Base-by-base conservation (phyloP, 2,329 filamentous ascomycete species). In the Penicillium sp. region DNA sequence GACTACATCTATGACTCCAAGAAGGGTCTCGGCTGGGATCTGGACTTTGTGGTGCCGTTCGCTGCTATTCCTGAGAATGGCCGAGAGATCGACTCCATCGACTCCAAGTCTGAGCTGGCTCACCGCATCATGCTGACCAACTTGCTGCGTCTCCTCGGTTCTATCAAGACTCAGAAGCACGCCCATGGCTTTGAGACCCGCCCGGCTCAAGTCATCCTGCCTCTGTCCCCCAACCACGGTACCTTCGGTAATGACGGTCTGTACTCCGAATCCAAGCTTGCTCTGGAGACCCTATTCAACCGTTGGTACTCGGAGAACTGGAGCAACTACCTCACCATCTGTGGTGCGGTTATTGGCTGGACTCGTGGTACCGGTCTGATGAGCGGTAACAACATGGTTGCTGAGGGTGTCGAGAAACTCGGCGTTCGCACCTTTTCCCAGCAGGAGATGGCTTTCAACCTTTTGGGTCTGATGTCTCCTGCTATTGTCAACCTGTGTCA, bases 41-140 rank as follows among this genome's bases (percentile, higher is more conserved):
- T 99, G 37, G 95, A 99, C 78, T 96, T 88, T 74, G 89, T 99
- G 61, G 86, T 99, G 63, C 95, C 95, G 13, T 99, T 99, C 74
- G 95, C 95, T 61, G 95, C 95, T 69, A 99, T 99, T 64, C 92
- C 96, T 0, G 95, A 98, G 80, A 96, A 96, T 67, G 95, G 96
- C 53, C 93, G 95, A 62, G 93, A 99, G 77, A 98, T 99, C 60
- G 95, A 99, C 73, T 89, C 83, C 73, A 93, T 99, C 63, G 96
- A 99, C 77, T 97, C 93, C 62, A 96, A 95, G 78, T 98, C 95
- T 14, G 95, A 99, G 80, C 87, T 99, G 62, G 95, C 95, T 66
- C 95, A 99, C 77, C 91, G 95, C 64, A 97, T 99, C 81, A 98
- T 99, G 95, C 82, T 99, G 75, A 99, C 95, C 70, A 99, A 99